Evolutionary conservation across 2,329 filamentous ascomycete species (phyloP).

Genomic region (Arthrobotrys entomopaga): DNA sequence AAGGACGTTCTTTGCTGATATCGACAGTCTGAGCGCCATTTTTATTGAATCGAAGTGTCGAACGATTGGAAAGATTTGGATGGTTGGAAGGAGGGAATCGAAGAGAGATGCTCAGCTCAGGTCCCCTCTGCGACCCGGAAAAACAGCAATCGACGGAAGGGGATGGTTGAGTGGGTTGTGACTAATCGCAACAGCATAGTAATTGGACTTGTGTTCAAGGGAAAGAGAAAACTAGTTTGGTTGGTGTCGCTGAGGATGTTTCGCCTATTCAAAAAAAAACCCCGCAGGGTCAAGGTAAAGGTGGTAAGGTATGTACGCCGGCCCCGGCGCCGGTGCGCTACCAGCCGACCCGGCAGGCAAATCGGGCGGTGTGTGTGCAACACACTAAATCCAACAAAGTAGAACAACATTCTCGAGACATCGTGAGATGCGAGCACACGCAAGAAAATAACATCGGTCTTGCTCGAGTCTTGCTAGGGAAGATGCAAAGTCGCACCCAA

Average conservation of each 20-base stretch:
- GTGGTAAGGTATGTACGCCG: too few relatives aligned
- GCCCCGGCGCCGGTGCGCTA: conserved; percentile 43
- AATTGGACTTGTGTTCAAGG: conserved; percentile 14
- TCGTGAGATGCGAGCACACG: too few relatives aligned
- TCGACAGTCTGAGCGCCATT: conserved; percentile 35
- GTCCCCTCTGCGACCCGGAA: conserved; percentile 44
- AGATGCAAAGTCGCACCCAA: too few relatives aligned
- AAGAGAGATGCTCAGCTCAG: conserved; percentile 15
- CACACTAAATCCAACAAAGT: too few relatives aligned
- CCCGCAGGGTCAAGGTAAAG: too few relatives aligned
- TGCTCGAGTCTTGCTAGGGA: too few relatives aligned
- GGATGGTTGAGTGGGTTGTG: conserved; percentile 26
- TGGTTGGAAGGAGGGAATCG: background rate
- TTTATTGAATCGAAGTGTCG: background rate
- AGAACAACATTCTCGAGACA: too few relatives aligned
- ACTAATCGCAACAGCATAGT: conserved; percentile 38
- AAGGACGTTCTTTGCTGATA: conserved; percentile 22
- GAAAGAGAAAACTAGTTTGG: conserved; percentile 20
- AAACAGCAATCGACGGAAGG: conserved; percentile 41
- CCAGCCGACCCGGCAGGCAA: too few relatives aligned
- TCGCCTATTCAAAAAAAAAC: conserved; percentile 19
- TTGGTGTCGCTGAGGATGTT: conserved; percentile 25
- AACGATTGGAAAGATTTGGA: background rate
- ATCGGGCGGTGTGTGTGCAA: too few relatives aligned
- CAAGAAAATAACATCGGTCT: too few relatives aligned